phyloP scores from a whole-genome alignment of 352 stramenopile species.

The Pythium rishiriense region DNA sequence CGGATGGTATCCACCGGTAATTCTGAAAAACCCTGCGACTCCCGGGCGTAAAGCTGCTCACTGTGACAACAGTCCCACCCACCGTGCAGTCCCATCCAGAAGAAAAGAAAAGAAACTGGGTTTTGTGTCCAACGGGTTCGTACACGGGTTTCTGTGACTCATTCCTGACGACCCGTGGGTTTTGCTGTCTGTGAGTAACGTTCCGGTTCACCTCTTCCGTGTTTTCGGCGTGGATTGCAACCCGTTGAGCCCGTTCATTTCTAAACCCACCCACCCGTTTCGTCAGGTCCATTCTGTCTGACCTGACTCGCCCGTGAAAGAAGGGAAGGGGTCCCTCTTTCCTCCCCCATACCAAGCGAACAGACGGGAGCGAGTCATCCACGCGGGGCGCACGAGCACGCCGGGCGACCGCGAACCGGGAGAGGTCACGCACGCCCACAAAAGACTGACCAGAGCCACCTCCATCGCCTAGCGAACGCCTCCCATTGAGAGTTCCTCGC shows the following conservation, averaged over 20 bases:
- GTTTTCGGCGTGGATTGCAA: not conserved
- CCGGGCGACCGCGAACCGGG: no score
- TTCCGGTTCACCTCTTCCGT: no score
- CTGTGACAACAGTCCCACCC: not conserved
- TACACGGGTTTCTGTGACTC: constrained; percentile 4
- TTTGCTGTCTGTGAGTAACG: constrained; percentile 4
- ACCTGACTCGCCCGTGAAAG: not conserved
- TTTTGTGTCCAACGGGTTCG: constrained; percentile 17
- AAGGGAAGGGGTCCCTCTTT: not conserved
- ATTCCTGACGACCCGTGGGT: constrained; percentile 3
- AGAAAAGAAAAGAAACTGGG: constrained; percentile 1
- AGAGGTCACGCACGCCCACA: not conserved
- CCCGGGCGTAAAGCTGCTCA: no score
- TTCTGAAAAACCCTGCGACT: no score
- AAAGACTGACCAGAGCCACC: not conserved
- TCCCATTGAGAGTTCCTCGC: no score
- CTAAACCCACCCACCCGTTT: constrained; percentile 9
- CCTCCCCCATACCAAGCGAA: constrained; percentile 9
- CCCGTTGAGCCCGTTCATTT: constrained; percentile 9
- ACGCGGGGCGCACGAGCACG: not conserved
- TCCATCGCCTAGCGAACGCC: no score
- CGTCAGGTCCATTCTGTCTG: not conserved
- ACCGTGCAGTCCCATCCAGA: constrained; percentile 5
- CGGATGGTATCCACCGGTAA: no score
- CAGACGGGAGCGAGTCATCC: not conserved